phyloP scores from a whole-genome alignment of 2,329 filamentous ascomycete species.

The Alternaria ventricosa region DNA sequence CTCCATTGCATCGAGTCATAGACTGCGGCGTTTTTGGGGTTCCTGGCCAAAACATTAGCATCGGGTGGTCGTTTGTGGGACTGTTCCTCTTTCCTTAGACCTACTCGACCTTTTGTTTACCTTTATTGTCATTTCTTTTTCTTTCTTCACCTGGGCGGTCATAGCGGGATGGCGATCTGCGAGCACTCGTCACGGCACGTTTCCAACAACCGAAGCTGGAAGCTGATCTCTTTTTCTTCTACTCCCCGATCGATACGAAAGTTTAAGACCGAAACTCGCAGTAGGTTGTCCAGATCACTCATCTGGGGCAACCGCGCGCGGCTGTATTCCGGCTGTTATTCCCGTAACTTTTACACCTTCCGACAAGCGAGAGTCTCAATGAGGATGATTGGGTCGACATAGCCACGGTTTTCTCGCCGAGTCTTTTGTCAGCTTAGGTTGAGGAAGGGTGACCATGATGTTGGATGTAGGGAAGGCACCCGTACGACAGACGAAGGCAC shows the following conservation, averaged over 20 bases:
- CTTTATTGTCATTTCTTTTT: conserved; percentile 9
- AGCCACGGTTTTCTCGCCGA: not conserved
- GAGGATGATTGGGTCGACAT: not conserved
- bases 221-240: not conserved
- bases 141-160: conserved; percentile 1
- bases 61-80: conserved; percentile 27
- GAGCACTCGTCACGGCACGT: not conserved
- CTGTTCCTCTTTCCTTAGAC: conserved; percentile 4
- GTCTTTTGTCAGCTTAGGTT: not conserved
- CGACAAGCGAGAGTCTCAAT: not conserved
- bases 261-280: not conserved
- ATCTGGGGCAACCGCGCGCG: not conserved
- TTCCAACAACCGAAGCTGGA: not conserved
- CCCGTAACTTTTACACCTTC: not conserved
- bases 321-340: not conserved
- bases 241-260: not conserved
- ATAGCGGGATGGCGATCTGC: conserved; percentile 2
- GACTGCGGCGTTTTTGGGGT: conserved; percentile 31
- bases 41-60: conserved; percentile 33
- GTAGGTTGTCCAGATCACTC: not conserved
- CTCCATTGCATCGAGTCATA: conserved; percentile 31
- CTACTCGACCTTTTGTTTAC: not conserved
- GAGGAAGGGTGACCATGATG: not conserved
- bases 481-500: not conserved
- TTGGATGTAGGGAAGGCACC: not conserved